A percentile compares a stretch with the other conserved stretches of the same genome.
These are phyloP conservation scores for Apiotrichum veenhuisii DNA, from an alignment of 1,284 basidiomycete genomes.

Conservation along the genomic window DNA sequence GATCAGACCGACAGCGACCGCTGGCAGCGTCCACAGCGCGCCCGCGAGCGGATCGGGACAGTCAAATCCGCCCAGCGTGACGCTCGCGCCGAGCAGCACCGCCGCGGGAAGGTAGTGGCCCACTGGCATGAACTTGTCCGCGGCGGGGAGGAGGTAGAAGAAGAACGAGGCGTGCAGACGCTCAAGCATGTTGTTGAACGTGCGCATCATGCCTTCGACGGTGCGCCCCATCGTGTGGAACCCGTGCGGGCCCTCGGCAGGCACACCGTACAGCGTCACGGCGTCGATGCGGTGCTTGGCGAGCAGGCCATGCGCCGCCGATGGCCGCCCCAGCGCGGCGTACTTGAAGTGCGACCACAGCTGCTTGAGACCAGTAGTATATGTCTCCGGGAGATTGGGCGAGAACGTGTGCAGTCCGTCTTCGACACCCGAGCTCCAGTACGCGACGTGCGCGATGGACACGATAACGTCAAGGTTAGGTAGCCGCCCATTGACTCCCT, in stretches of 20 bases:
- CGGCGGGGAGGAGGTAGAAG: conserved; percentile 78
- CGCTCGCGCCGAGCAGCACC: conserved; percentile 70
- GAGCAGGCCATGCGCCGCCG: conserved; percentile 52
- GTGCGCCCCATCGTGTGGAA: conserved; percentile 87
- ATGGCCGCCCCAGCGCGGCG: conserved; percentile 43
- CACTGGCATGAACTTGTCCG: conserved; percentile 78
- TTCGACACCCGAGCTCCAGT: conserved; percentile 66
- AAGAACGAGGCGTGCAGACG: conserved; percentile 93
- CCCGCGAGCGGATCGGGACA: conserved; percentile 68
- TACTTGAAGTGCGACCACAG: conserved; percentile 41
- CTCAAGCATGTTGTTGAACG: conserved; percentile 87
- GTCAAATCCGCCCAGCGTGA: conserved; percentile 74
- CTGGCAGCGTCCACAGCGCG: conserved; percentile 21
- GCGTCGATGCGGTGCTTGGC: conserved; percentile 82
- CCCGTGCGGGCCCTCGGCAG: conserved; percentile 87
- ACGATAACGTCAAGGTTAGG: conserved; percentile 96
- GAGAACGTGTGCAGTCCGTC: conserved; percentile 72
- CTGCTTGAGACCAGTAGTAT: conserved; percentile 30
- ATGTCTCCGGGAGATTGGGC: conserved; percentile 4
- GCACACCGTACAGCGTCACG: conserved; percentile 81
- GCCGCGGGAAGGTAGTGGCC: conserved; percentile 83
- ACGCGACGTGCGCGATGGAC: conserved; percentile 69
- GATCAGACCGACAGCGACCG: conserved; percentile 16
- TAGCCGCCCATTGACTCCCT: conserved; percentile 89
- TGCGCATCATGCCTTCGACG: conserved; percentile 79